Conservation (phyloP, 2,329 filamentous ascomycete genomes). For the Ophiognomonia clavigignenti-juglandacearum region DNA sequence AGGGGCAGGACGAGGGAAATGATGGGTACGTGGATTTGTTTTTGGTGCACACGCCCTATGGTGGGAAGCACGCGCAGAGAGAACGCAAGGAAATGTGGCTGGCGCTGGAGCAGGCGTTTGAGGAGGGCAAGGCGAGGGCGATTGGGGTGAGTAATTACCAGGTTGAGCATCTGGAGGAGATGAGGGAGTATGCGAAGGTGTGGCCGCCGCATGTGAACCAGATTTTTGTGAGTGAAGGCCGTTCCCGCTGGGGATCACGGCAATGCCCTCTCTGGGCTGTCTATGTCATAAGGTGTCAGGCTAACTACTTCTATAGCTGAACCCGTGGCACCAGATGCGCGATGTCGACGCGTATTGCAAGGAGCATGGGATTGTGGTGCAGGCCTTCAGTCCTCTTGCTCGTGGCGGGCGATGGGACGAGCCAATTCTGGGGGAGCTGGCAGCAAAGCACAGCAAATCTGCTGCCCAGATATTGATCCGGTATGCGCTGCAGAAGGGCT, state of each 20-base stretch:
- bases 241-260: too few relatives aligned
- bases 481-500: slow-evolving; percentile 66
- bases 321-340: slow-evolving; percentile 62
- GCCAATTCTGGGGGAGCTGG: slow-evolving; percentile 48
- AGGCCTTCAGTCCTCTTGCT: slow-evolving; percentile 51
- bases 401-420: slow-evolving; percentile 59
- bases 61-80: not conserved
- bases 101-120: slow-evolving; percentile 2
- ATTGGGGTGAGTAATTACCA: slow-evolving; percentile 8
- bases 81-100: slow-evolving; percentile 7
- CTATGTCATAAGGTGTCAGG: not conserved
- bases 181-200: slow-evolving; percentile 1
- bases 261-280: too few relatives aligned
- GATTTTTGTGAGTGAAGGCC: not conserved
- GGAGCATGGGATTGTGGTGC: slow-evolving; percentile 43
- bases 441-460: slow-evolving; percentile 54
- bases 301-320: slow-evolving; percentile 34
- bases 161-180: slow-evolving; percentile 6
- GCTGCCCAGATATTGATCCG: slow-evolving; percentile 64
- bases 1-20: not conserved
- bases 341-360: slow-evolving; percentile 52
- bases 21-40: slow-evolving; percentile 7
- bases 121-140: not conserved
- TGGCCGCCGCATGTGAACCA: slow-evolving; percentile 11
- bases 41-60: slow-evolving; percentile 7